These are phyloP conservation scores for Fusarium graminum DNA, from an alignment of 2,329 filamentous ascomycete species.

Conservation along the genomic window DNA sequence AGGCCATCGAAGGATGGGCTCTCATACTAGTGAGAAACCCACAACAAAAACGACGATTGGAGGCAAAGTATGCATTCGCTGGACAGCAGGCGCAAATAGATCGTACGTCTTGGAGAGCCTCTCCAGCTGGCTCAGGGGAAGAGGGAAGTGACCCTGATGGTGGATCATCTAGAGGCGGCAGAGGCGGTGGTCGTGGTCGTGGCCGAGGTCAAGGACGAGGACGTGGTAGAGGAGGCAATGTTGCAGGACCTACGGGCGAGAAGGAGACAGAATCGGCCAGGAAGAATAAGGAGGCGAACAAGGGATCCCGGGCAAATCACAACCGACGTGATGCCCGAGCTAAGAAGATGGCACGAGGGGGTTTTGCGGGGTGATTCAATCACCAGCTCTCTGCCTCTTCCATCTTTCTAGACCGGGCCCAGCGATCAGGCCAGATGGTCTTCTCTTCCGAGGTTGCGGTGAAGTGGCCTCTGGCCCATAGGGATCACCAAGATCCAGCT, in stretches of 20 bases:
- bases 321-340: conserved; percentile 80
- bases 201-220: conserved; percentile 61
- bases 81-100: conserved; percentile 75
- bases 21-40: conserved; percentile 85
- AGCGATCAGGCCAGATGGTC: conserved; percentile 1
- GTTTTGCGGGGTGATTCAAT: conserved; percentile 53
- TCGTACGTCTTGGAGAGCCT: conserved; percentile 74
- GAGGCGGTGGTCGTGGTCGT: conserved; percentile 61
- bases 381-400: conserved; percentile 40
- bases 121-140: conserved; percentile 65
- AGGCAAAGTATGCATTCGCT: conserved; percentile 76
- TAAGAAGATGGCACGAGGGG: conserved; percentile 72
- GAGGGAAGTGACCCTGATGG: conserved; percentile 68
- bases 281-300: conserved; percentile 83
- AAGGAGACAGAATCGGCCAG: conserved; percentile 78
- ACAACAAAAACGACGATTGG: conserved; percentile 75
- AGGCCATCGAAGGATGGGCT: conserved; percentile 93
- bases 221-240: conserved; percentile 68
- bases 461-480: conserved; percentile 25
- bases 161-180: conserved; percentile 60
- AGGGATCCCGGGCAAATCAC: conserved; percentile 86
- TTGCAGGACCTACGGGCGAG: conserved; percentile 75
- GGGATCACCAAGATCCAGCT: conserved; percentile 54
- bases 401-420: conserved; percentile 18
- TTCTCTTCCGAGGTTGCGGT: conserved; percentile 40